phyloP scores from a whole-genome alignment of 1,139 yeast species.

The Debaryomycetaceae sp. region DNA sequence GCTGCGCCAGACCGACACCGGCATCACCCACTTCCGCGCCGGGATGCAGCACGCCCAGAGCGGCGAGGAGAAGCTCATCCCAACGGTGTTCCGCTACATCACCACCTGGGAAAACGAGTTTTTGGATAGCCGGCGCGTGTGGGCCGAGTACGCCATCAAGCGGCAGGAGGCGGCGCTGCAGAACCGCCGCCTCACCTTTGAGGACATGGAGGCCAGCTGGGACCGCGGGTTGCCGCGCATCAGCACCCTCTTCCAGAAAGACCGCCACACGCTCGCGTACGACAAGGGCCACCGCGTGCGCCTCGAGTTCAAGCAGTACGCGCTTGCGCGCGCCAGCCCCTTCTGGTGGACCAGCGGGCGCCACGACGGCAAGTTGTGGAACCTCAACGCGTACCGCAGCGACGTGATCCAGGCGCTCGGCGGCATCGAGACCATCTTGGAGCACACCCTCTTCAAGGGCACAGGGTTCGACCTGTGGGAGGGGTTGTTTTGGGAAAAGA shows the following conservation, averaged over 20 bases:
- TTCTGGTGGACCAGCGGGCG: conserved; percentile 96
- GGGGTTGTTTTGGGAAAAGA: conserved; percentile 97
- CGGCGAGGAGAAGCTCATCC: conserved; percentile 75
- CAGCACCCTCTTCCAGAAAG: conserved; percentile 91
- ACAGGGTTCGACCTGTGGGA: conserved; percentile 99
- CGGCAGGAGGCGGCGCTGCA: conserved; percentile 85
- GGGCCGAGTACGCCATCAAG: conserved; percentile 95
- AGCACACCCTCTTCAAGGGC: conserved; percentile 91
- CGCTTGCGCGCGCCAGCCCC: conserved; percentile 71
- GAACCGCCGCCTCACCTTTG: conserved; percentile 82
- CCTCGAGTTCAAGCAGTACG: conserved; percentile 70
- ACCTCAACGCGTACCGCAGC: conserved; percentile 84
- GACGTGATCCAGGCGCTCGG: conserved; percentile 97
- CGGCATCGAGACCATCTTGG: conserved; percentile 93
- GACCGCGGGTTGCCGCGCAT: conserved; percentile 96
- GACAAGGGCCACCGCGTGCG: conserved; percentile 92
- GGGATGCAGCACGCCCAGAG: conserved; percentile 85
- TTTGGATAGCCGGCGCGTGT: conserved; percentile 88
- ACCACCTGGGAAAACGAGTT: conserved; percentile 98
- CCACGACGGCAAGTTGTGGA: conserved; percentile 97
- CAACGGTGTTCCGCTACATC: conserved; percentile 88
- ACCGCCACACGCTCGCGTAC: conserved; percentile 88
- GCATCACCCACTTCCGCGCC: conserved; percentile 89
- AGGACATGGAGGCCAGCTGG: conserved; percentile 93
- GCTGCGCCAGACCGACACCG: conserved; percentile 93